Base-by-base conservation (phyloP, 1,139 yeast species). In the Lipomyces yarrowii region DNA sequence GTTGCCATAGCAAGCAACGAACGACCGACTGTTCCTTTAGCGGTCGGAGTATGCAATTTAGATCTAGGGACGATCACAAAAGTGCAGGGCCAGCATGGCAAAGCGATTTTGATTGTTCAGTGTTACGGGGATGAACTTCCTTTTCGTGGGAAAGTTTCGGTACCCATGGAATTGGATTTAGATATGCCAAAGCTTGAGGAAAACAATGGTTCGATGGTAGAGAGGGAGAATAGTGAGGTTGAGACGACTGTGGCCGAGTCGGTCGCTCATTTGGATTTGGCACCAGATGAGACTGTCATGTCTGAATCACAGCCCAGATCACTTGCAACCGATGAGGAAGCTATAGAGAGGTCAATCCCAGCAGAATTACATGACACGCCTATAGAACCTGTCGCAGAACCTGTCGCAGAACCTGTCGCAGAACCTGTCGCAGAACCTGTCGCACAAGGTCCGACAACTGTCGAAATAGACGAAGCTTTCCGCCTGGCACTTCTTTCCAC, bases 401-500 rank as follows among this genome's bases (percentile, higher is more conserved):
- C n/a, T n/a, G n/a, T n/a, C n/a, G n/a, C n/a, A n/a, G n/a, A n/a
- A n/a, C n/a, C n/a, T n/a, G n/a, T n/a, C n/a, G n/a, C n/a, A n/a
- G n/a, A n/a, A n/a, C n/a, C n/a, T n/a, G n/a, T n/a, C n/a, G n/a
- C n/a, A 7, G 68, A 59, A 23, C 53, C 56, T 21, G 60, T 42
- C 52, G 78, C 75, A 0, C 78, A 78, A 6, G 75, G 78, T 7
- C 77, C 89, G n/a, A 77, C 85, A 0, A 79, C 84, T 0, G 89
- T 86, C 61, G 97, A 92, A 69, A 79, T 91, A n/a, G 98, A 94
- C 74, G 83, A 87, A 64, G 86, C 91, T 69, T 90, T 91, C 75
- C 79, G 84, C 52, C 81, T 89, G 69, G 85, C 97, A 0, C 79
- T 91, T 26, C 57, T 60, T 1, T 56, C 59, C 26, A 60, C 72